Base-by-base conservation (phyloP, 1,284 basidiomycete genomes). In the Phlebopus sp. region DNA sequence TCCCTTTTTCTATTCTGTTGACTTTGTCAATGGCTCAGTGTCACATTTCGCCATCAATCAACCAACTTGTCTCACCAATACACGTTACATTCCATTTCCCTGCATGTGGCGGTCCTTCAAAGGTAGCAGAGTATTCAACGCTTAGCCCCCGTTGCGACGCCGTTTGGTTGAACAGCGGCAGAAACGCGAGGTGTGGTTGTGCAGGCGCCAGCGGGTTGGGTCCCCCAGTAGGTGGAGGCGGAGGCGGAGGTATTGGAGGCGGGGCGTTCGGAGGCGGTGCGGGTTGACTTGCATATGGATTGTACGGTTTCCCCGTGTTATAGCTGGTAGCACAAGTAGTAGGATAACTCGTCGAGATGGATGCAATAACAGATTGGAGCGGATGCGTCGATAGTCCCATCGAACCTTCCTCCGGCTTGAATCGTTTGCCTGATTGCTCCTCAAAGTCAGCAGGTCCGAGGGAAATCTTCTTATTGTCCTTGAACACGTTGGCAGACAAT, bases 131-230 rank as follows among this genome's bases (percentile, higher is more conserved):
- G 57, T 87, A 90, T 42, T 80, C 75, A 2, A 87, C 73, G 18
- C 65, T 69, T 46, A 86, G 68, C 39, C 81, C 73, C 37, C 83
- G 78, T 58, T 86, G 83, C 44, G 73, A 66, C 37, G 84, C 85
- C 7, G 76, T 78, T 66, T 88, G 81, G 61, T 88, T 88, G 67
- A 89, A 88, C 30, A 82, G 60, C 1, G 84, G 82, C 19, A 87
- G 65, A 61, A 84, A 85, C 11, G 82, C 76, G 25, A 78, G 65
- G 50, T 73, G 66, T 4, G 79, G 80, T 56, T 79, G 78, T 31
- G 79, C 78, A 21, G 80, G 79, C 15, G 79, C 71, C 38, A 81
- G 60, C 32, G 80, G 78, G 59, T 84, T 84, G 18, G 69, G 63
- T 13, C 30, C 14, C 51, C 32, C n/a, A 34, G 25, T 21, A 19